These are phyloP conservation scores for Pichia sp. DNA, from an alignment of 1,139 yeast genomes.

Conservation along the genomic window DNA sequence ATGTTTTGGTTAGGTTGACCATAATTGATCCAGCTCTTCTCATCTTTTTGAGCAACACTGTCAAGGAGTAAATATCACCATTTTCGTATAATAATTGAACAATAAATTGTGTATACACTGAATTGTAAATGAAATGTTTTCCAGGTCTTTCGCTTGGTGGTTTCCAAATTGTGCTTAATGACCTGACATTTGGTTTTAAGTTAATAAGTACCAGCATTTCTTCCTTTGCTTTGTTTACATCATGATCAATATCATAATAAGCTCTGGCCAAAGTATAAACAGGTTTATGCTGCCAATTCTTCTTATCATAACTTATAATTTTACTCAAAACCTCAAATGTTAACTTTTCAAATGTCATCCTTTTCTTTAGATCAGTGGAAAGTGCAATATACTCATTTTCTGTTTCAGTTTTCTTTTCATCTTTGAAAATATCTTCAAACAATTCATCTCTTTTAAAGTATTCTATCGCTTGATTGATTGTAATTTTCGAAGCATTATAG, in stretches of 20 bases:
- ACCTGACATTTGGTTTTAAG: slow-evolving; percentile 61
- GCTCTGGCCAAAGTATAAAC: slow-evolving; percentile 66
- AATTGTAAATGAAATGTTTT: slow-evolving; percentile 76
- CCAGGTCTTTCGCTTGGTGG: slow-evolving; percentile 92
- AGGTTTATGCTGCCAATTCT: slow-evolving; percentile 90
- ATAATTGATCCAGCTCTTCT: slow-evolving; percentile 73
- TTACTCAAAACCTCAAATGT: slow-evolving; percentile 5
- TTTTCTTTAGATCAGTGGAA: not conserved
- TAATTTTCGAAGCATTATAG: slow-evolving; percentile 35
- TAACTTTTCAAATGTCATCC: not conserved
- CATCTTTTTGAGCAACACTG: slow-evolving; percentile 58
- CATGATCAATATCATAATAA: slow-evolving; percentile 46
- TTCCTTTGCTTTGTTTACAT: slow-evolving; percentile 48
- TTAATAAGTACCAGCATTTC: slow-evolving; percentile 62
- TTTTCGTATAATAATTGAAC: slow-evolving; percentile 49
- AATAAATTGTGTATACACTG: slow-evolving; percentile 60
- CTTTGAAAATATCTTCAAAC: slow-evolving; percentile 11
- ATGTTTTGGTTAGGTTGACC: slow-evolving; percentile 52
- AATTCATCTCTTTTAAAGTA: slow-evolving; percentile 36
- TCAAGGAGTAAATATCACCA: slow-evolving; percentile 53
- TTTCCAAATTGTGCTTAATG: slow-evolving; percentile 83
- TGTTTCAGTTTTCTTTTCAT: not conserved
- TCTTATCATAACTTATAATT: slow-evolving; percentile 50
- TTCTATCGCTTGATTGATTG: slow-evolving; percentile 33
- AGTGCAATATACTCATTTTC: not conserved